Evolutionary conservation across 2,329 filamentous ascomycete genomes (phyloP), one percentile per base, ranked within the genome.

Genomic region (Microsporum canis): DNA sequence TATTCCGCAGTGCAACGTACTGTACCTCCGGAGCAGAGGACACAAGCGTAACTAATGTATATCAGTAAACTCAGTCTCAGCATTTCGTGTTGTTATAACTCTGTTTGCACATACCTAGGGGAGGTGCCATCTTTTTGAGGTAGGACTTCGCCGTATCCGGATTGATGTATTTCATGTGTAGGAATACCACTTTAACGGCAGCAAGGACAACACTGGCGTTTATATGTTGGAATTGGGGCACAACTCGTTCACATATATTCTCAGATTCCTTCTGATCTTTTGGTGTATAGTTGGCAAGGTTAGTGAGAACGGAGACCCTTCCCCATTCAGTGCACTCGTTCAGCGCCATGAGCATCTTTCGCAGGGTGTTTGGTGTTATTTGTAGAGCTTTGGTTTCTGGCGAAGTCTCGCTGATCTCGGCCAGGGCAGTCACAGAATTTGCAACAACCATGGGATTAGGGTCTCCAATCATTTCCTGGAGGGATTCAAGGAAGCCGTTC

Each of bases 241-340:
- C 86, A 39, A 97, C 92, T 69, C 94, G 82, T 79, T 99, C 94
- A 75, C 94, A 99, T 62, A 99, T 96, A 73, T 97, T 94, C 77
- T 99, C 94, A 60, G 92, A 88, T 77, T 99, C 94, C 77, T 96
- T 97, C 63, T 91, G 81, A 72, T 97, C 92, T n/a, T 79, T 72
- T 0, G 92, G 85, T 66, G 84, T 86, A 76, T 97, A 97, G 70
- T 95, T 87, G 47, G 94, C 91, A 65, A 99, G 76, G 0, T 90
- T 95, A 8, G 88, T 88, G 65, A 99, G 78, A 62, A 99, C 95
- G 0, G 91, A 97, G 36, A 99, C 91, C 66, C 94, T 81, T 14
- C 94, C 94, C 94, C 94, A 99, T 78, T 99, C 94, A 0, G 94
- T 99, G 72, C 94, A 99, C 74, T 99, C 94, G 70, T 96, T 97